These are phyloP conservation scores for Tulasnella calospora DNA, from an alignment of 768 basidiomycete genomes.

Conservation along the genomic window DNA sequence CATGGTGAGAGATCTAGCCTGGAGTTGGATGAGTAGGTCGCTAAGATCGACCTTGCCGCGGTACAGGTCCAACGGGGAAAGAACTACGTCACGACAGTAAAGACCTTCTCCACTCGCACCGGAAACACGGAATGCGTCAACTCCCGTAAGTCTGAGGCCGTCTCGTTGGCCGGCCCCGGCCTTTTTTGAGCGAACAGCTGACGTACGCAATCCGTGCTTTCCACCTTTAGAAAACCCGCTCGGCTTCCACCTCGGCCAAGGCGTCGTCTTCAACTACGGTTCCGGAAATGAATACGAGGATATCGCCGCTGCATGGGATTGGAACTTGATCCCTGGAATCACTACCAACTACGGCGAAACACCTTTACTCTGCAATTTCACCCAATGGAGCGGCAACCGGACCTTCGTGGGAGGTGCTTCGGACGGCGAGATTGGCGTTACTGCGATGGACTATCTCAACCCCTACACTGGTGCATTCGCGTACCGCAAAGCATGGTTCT, in stretches of 20 bases:
- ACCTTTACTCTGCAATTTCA: constrained; percentile 45
- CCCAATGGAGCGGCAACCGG: constrained; percentile 46
- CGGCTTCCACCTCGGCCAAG: constrained; percentile 68
- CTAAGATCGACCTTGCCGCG: not conserved
- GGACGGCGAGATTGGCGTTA: constrained; percentile 51
- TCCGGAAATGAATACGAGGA: constrained; percentile 67
- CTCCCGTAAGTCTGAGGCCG: not conserved
- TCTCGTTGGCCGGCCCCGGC: not conserved
- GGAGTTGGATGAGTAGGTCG: not conserved
- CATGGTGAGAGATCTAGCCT: constrained; percentile 44
- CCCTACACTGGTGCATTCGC: constrained; percentile 51
- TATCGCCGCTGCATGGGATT: constrained; percentile 68
- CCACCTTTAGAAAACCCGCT: constrained; percentile 46
- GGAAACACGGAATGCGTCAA: constrained; percentile 63
- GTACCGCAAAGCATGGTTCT: constrained; percentile 73
- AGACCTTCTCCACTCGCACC: constrained; percentile 58
- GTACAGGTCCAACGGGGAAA: constrained; percentile 59
- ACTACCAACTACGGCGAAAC: constrained; percentile 62
- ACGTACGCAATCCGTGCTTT: too few species aligned
- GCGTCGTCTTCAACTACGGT: constrained; percentile 58
- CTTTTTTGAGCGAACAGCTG: not conserved
- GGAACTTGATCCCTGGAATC: constrained; percentile 70
- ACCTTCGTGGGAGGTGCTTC: constrained; percentile 63
- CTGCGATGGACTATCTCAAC: constrained; percentile 63
- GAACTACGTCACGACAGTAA: constrained; percentile 58